Conservation (phyloP, 495 filamentous ascomycete genomes). For the Filosporella fistucella region DNA sequence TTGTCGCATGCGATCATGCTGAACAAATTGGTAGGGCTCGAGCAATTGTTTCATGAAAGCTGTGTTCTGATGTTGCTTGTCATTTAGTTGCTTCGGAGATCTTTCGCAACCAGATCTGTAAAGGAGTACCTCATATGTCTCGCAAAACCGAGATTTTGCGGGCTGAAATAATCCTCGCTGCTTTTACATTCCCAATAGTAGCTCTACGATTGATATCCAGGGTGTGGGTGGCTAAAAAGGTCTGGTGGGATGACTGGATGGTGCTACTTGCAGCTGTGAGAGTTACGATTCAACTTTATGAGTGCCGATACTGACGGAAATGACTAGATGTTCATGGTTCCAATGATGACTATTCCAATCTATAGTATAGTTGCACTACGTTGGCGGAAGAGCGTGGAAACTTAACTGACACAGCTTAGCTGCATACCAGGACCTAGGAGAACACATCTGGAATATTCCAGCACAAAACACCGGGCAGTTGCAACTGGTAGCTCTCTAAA, state of each 20-base stretch:
- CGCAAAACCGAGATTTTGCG: background rate
- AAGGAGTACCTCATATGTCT: background rate
- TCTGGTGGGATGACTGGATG: slow-evolving; percentile 15
- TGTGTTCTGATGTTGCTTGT: background rate
- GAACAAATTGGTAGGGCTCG: slow-evolving; percentile 12
- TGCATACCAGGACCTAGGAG: slow-evolving; percentile 10
- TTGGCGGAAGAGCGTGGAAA: too few species aligned
- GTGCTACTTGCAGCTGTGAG: slow-evolving; percentile 1
- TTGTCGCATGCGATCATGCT: slow-evolving; percentile 7
- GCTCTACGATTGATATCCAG: slow-evolving; percentile 8
- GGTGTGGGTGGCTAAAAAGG: background rate
- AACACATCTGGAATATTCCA: slow-evolving; percentile 17
- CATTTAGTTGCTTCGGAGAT: background rate
- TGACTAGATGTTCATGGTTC: slow-evolving; percentile 10
- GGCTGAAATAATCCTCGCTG: background rate
- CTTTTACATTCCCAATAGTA: slow-evolving; percentile 6
- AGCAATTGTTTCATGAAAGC: background rate
- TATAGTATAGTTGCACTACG: background rate
- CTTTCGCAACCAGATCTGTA: slow-evolving; percentile 4
- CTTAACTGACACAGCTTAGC: background rate
- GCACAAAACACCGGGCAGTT: background rate
- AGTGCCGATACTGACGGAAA: background rate
- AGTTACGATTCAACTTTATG: background rate
- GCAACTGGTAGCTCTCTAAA: slow-evolving; percentile 1
- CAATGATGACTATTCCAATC: slow-evolving; percentile 3